phyloP scores from a whole-genome alignment of 164 flowering plant species.

The Chloranthus sessilifolius region DNA sequence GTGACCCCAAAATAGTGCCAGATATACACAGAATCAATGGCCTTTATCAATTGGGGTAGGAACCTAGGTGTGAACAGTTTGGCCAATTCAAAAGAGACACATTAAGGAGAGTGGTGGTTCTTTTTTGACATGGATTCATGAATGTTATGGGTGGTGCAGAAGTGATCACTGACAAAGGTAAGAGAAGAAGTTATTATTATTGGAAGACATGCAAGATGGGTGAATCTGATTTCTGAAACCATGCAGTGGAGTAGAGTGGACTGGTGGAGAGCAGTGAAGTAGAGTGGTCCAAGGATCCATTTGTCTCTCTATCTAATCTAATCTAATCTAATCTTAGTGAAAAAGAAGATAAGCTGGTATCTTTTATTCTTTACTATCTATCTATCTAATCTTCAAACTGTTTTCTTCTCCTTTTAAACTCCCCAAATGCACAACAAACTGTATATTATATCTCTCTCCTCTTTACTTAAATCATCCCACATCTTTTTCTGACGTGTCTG shows the following conservation, averaged over 20 bases:
- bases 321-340: background rate
- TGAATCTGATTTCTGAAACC: background rate
- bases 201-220: conserved; percentile 7
- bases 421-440: conserved; percentile 16
- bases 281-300: no score
- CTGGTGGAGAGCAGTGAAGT: no score
- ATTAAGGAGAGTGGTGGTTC: background rate
- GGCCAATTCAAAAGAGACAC: no score
- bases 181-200: no score
- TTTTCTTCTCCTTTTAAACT: conserved; percentile 3
- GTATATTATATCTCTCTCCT: conserved; percentile 11
- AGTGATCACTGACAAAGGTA: no score
- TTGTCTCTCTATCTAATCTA: no score
- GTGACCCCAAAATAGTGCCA: no score
- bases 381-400: background rate
- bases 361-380: background rate
- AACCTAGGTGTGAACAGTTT: no score
- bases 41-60: no score
- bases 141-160: background rate
- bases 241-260: no score
- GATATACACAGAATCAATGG: no score
- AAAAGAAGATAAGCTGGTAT: conserved; percentile 4
- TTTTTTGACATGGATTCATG: background rate
- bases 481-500: conserved; percentile 32
- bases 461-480: conserved; percentile 15